These are phyloP conservation scores for Nadsonia starkeyi-henricii DNA, from an alignment of 1,139 yeast species.

Conservation along the genomic window DNA sequence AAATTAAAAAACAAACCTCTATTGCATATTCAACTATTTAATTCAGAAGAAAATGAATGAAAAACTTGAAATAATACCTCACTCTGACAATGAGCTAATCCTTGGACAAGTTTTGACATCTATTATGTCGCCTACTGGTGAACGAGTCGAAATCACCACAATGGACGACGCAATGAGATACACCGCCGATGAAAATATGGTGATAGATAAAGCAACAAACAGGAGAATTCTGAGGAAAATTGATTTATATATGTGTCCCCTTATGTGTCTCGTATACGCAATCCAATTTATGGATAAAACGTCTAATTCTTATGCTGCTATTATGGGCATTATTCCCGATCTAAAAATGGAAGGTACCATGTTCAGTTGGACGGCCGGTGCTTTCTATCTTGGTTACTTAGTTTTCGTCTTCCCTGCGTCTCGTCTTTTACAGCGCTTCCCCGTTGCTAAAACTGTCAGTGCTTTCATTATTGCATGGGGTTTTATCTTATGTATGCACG, in stretches of 20 bases:
- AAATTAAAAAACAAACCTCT: no score
- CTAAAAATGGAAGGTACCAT: slow-evolving; percentile 23
- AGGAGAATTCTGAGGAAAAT: slow-evolving; percentile 33
- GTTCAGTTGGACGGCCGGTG: slow-evolving; percentile 41
- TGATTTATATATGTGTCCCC: slow-evolving; percentile 39
- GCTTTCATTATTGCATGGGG: slow-evolving; percentile 38
- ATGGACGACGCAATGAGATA: neutral
- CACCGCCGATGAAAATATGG: neutral
- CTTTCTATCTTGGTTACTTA: slow-evolving; percentile 37
- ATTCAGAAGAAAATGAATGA: no score
- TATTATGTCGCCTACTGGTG: neutral
- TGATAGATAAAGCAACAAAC: slow-evolving; percentile 17
- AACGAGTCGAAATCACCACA: neutral
- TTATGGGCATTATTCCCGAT: slow-evolving; percentile 38
- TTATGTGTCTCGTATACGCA: slow-evolving; percentile 44
- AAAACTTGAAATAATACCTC: no score
- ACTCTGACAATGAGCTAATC: no score
- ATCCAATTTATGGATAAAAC: slow-evolving; percentile 55
- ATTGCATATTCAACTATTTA: no score
- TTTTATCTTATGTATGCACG: slow-evolving; percentile 29
- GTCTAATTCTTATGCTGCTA: slow-evolving; percentile 43
- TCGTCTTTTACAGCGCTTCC: slow-evolving; percentile 32
- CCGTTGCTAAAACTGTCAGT: slow-evolving; percentile 37
- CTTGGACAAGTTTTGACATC: no score
- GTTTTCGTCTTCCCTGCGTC: slow-evolving; percentile 39